Evolutionary conservation across 352 stramenopile species (phyloP).

Genomic region (Globisporangium acanthophoron): DNA sequence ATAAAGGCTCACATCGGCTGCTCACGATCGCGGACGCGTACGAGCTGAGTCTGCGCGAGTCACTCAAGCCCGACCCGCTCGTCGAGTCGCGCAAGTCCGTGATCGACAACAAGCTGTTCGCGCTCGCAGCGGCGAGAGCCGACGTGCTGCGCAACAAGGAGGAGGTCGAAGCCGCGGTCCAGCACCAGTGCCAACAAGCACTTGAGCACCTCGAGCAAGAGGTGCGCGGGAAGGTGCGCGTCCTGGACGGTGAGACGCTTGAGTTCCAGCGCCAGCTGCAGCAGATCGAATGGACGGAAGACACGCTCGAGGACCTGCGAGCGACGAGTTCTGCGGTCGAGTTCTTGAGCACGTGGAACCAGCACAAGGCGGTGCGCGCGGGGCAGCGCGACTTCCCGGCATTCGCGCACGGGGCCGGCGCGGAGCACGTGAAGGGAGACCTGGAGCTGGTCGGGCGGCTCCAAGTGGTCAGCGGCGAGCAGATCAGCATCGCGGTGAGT

Average conservation of each 20-base stretch:
- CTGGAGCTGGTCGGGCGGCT: constrained; percentile 56
- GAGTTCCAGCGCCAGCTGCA: constrained; percentile 62
- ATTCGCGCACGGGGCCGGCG: constrained; percentile 16
- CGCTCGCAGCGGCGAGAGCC: constrained; percentile 28
- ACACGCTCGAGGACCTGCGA: constrained; percentile 51
- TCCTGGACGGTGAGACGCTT: constrained; percentile 50
- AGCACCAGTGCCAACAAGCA: constrained; percentile 41
- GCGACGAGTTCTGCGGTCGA: constrained; percentile 33
- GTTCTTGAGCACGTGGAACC: constrained; percentile 61
- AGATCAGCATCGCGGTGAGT: constrained; percentile 9
- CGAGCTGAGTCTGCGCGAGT: constrained; percentile 57
- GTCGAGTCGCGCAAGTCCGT: constrained; percentile 59
- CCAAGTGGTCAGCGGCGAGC: constrained; percentile 33
- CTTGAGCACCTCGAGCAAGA: constrained; percentile 39
- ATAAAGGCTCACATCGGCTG: constrained; percentile 66
- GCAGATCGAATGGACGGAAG: constrained; percentile 71
- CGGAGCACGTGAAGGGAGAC: constrained; percentile 56
- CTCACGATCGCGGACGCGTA: constrained; percentile 63
- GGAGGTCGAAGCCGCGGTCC: constrained; percentile 42
- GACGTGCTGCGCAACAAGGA: constrained; percentile 35
- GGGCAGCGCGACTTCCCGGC: constrained; percentile 66
- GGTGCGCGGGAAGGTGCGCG: constrained; percentile 33
- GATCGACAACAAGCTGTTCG: constrained; percentile 49
- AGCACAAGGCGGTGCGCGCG: constrained; percentile 57
- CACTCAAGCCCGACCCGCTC: constrained; percentile 51